phyloP scores from a whole-genome alignment of 2,329 filamentous ascomycete species.

The Geosmithia putterillii region DNA sequence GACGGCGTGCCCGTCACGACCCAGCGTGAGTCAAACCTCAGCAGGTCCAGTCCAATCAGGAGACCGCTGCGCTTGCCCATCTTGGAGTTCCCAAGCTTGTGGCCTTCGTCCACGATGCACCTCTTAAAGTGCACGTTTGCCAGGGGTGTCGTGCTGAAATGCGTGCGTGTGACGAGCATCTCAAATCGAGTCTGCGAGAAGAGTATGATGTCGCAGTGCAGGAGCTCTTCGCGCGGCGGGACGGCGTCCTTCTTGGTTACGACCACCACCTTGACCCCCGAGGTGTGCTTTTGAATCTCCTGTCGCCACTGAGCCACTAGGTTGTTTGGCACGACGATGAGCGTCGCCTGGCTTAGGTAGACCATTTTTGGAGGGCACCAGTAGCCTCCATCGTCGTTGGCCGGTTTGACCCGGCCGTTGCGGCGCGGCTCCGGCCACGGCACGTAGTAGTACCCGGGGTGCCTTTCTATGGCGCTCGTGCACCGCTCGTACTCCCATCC shows the following conservation, averaged over 20 bases:
- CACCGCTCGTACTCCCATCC: conserved; percentile 38
- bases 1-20: conserved; percentile 86
- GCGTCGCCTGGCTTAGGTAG: conserved; percentile 53
- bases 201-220: conserved; percentile 62
- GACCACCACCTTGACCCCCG: conserved; percentile 50
- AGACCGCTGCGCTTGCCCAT: conserved; percentile 42
- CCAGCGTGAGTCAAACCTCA: conserved; percentile 67
- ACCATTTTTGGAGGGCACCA: conserved; percentile 32
- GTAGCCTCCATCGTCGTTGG: neutral
- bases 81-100: conserved; percentile 61
- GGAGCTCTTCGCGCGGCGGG: conserved; percentile 44
- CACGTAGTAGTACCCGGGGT: conserved; percentile 47
- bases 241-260: conserved; percentile 42
- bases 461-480: conserved; percentile 40
- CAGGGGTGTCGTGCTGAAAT: conserved; percentile 42
- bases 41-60: conserved; percentile 34
- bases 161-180: conserved; percentile 27
- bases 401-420: conserved; percentile 6
- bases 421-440: conserved; percentile 25
- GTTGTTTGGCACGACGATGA: conserved; percentile 76
- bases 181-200: conserved; percentile 69
- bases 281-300: conserved; percentile 70
- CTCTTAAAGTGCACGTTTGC: conserved; percentile 70
- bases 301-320: conserved; percentile 72
- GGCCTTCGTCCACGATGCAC: conserved; percentile 86